Evolutionary conservation across 805 yeast genomes (phyloP), one percentile per base, ranked within the genome.

Genomic region (Monosporozyma aquatica): DNA sequence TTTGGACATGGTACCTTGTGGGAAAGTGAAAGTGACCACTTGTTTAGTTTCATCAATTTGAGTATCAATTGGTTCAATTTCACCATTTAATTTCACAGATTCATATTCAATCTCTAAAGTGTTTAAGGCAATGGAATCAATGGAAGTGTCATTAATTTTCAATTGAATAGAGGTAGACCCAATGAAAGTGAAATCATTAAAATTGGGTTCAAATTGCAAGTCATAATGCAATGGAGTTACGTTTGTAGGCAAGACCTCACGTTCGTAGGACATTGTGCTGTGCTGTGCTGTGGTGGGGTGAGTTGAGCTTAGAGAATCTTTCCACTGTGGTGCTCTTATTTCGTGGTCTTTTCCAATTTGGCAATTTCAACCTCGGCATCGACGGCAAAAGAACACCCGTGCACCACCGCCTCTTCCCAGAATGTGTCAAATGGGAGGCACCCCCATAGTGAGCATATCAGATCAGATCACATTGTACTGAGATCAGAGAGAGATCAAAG

Each of bases 221-320:
- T 77, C 74, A 59, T 90, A 89, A 63, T 82, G 84, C 30, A 67
- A 53, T 35, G 97, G 96, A 46, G 71, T 72, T 47, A 87, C 80
- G 39, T 73, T 67, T 37, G 68, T 67, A 53, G 85, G 92, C 46
- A 78, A 74, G 33, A 69, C 59, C 51, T 67, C 71, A 56, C 71
- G 67, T 29, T 32, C 30, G 38, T 37, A 17, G 18, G 29, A 26
- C 37, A 21, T 37, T 11, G 30, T 25, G 9, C 8, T 6, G 25
- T 23, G 9, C 25, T 23, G 25, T 23, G n/a, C n/a, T n/a, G n/a
- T 32, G 36, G 23, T 32, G 25, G 5, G 13, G 25, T 23, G 25
- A 23, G n/a, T n/a, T n/a, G n/a, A n/a, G n/a, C n/a, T n/a, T n/a
- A n/a, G n/a, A n/a, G n/a, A n/a, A n/a, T n/a, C n/a, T n/a, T n/a